phyloP scores from a whole-genome alignment of 2,329 filamentous ascomycete genomes.

The Knufia fluminis region DNA sequence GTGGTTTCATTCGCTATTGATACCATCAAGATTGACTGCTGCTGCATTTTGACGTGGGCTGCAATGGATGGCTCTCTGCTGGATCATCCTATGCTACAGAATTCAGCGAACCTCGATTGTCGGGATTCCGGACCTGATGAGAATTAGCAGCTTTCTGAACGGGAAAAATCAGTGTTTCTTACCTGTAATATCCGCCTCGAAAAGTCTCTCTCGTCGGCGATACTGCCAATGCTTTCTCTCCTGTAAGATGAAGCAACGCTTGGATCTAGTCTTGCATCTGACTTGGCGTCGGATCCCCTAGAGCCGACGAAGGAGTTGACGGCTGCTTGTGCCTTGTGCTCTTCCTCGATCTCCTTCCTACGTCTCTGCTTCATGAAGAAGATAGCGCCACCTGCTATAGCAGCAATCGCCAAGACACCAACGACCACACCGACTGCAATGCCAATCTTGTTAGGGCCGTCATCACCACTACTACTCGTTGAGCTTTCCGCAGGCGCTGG shows the following conservation, averaged over 20 bases:
- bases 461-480: conserved; percentile 22
- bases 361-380: conserved; percentile 67
- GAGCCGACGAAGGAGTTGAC: conserved; percentile 62
- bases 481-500: conserved; percentile 18
- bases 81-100: conserved; percentile 3
- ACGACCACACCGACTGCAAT: conserved; percentile 85
- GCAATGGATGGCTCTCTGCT: background rate
- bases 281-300: conserved; percentile 53
- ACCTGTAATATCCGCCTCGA: conserved; percentile 93
- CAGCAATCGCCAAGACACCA: conserved; percentile 62
- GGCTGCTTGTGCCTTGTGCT: conserved; percentile 71
- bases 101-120: conserved; percentile 18
- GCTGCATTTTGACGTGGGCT: background rate
- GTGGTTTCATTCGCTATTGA: background rate
- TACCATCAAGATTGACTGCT: no score
- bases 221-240: conserved; percentile 86
- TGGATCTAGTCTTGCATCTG: conserved; percentile 79
- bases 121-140: conserved; percentile 21
- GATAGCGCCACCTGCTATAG: conserved; percentile 58
- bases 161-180: conserved; percentile 29
- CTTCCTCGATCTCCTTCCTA: conserved; percentile 70
- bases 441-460: conserved; percentile 62
- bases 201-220: conserved; percentile 95
- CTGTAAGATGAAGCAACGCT: conserved; percentile 66
- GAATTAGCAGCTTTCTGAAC: background rate